Conservation (phyloP, 176 grass and related monocot genomes). For the Aegilops tauschii region DNA sequence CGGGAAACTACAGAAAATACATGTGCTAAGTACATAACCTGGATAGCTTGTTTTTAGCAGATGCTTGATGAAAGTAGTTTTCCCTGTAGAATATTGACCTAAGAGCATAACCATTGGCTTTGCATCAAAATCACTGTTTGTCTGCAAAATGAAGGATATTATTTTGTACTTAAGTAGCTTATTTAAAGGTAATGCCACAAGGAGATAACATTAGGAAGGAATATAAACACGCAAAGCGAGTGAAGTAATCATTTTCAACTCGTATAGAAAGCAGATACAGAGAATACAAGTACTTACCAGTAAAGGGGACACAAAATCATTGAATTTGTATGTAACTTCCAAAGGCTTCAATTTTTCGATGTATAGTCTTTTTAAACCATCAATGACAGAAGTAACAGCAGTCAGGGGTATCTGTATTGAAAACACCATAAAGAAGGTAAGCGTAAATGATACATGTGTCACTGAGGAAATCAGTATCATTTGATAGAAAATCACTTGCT, state of each 20-base stretch:
- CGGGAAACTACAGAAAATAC: neutral
- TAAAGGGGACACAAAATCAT: constrained; percentile 88
- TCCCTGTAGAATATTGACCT: constrained; percentile 98
- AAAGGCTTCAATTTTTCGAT: constrained; percentile 95
- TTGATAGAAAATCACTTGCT: neutral
- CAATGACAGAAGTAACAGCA: constrained; percentile 90
- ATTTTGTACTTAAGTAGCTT: constrained; percentile 9
- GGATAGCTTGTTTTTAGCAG: constrained; percentile 83
- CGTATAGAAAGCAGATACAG: neutral
- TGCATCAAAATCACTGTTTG: constrained; percentile 97
- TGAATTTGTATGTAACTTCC: constrained; percentile 96
- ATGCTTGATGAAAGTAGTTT: constrained; percentile 99
- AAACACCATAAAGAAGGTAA: constrained; percentile 33
- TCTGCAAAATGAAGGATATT: constrained; percentile 49
- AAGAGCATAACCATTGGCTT: constrained; percentile 99
- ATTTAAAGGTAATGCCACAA: constrained; percentile 2
- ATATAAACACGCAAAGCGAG: neutral
- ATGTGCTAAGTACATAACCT: constrained; percentile 47
- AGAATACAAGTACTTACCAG: constrained; percentile 52
- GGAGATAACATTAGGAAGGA: neutral
- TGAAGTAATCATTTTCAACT: neutral
- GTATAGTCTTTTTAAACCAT: constrained; percentile 92
- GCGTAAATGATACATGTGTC: constrained; percentile 7
- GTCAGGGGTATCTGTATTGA: constrained; percentile 74
- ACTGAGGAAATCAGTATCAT: neutral